Percentiles rank a stretch among this genome's conserved stretches.
phyloP scores from a whole-genome alignment of 2,329 filamentous ascomycete genomes.

The Celoporthe dispersa region DNA sequence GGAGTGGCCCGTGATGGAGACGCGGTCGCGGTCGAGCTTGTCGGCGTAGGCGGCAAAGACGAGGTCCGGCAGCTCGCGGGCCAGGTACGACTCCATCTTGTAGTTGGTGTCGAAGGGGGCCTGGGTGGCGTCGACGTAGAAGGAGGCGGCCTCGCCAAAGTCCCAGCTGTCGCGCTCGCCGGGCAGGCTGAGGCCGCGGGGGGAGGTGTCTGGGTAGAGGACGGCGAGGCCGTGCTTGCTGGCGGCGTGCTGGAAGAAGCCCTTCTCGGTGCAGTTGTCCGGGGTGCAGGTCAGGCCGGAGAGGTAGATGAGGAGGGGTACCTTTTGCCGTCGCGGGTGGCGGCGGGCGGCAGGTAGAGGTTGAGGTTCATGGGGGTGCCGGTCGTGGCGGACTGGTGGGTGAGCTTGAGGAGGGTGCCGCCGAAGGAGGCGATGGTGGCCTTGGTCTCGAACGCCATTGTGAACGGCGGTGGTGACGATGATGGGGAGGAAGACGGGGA shows the following conservation, averaged over 20 bases:
- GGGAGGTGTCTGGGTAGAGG: constrained; percentile 93
- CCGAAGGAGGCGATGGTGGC: constrained; percentile 90
- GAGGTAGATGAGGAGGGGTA: constrained; percentile 89
- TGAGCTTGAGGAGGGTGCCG: constrained; percentile 92
- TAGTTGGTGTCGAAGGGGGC: constrained; percentile 79
- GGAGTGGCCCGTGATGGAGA: constrained; percentile 90
- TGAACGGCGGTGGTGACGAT: constrained; percentile 32
- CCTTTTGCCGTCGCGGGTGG: constrained; percentile 60
- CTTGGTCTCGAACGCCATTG: constrained; percentile 86
- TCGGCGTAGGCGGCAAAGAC: constrained; percentile 73
- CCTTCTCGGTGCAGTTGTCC: constrained; percentile 81
- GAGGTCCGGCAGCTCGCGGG: constrained; percentile 79
- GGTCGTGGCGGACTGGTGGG: constrained; percentile 78
- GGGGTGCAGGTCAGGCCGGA: constrained; percentile 94
- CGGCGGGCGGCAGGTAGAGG: constrained; percentile 82
- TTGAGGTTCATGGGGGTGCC: constrained; percentile 91
- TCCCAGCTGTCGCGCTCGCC: constrained; percentile 90
- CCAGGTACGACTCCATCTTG: constrained; percentile 93
- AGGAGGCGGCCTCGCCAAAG: constrained; percentile 89
- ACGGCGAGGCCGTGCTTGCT: constrained; percentile 84
- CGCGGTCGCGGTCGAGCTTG: constrained; percentile 68
- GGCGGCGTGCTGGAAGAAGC: constrained; percentile 89
- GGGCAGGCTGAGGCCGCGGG: constrained; percentile 77
- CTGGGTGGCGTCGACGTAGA: constrained; percentile 87
- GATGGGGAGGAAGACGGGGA: constrained; percentile 1